phyloP scores from a whole-genome alignment of 1,284 basidiomycete species.

The Cutaneotrichosporon cyanovorans region DNA sequence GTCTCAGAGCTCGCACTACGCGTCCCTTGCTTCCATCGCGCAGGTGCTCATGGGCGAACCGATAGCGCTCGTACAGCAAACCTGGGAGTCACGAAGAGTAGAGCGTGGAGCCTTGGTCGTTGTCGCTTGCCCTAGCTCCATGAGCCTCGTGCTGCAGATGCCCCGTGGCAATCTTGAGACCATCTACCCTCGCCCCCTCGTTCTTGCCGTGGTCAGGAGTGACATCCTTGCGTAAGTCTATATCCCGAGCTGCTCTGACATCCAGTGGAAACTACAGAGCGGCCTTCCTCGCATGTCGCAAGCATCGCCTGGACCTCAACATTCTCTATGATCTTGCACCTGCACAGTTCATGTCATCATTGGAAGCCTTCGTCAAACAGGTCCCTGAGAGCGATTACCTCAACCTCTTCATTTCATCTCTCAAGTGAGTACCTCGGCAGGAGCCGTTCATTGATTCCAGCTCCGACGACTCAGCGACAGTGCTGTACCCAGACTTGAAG shows the following conservation, averaged over 20 bases:
- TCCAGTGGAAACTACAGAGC: conserved; percentile 57
- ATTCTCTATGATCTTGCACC: conserved; percentile 74
- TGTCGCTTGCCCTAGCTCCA: conserved; percentile 71
- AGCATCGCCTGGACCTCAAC: conserved; percentile 87
- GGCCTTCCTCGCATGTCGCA: conserved; percentile 83
- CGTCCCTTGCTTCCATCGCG: conserved; percentile 50
- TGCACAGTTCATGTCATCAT: conserved; percentile 57
- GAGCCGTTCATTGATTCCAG: conserved; percentile 12
- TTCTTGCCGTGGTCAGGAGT: conserved; percentile 69
- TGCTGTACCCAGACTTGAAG: conserved; percentile 25
- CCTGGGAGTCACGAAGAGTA: conserved; percentile 67
- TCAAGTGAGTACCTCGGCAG: conserved; percentile 56
- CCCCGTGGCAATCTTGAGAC: conserved; percentile 95
- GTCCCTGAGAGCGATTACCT: conserved; percentile 84
- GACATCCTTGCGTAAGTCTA: conserved; percentile 62
- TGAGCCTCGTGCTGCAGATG: conserved; percentile 93
- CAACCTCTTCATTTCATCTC: conserved; percentile 79
- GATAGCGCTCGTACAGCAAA: conserved; percentile 24
- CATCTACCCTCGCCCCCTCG: conserved; percentile 83
- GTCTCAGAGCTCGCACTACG: conserved; percentile 72
- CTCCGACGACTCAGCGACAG: conserved; percentile 20
- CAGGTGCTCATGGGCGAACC: conserved; percentile 28
- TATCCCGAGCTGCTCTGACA: background rate
- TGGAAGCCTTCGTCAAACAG: conserved; percentile 70
- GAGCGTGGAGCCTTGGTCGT: conserved; percentile 84